A percentile compares a stretch with the other conserved stretches of the same genome.
Evolutionary conservation across 2,329 filamentous ascomycete genomes (phyloP).

Genomic region (Fusarium xyrophilum): DNA sequence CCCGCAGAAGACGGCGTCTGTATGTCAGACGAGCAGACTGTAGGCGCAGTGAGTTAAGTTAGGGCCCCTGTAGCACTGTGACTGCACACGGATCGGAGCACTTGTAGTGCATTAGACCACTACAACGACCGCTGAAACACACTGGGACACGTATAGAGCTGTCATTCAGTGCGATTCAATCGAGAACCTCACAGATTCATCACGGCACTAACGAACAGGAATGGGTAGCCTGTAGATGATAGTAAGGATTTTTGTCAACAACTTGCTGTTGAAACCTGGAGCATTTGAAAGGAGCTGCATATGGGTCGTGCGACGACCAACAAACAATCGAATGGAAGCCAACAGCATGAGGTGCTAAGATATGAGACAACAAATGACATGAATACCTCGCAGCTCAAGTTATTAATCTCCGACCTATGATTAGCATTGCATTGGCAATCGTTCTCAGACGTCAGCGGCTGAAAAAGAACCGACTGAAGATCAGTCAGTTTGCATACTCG

Average conservation of each 20-base stretch:
- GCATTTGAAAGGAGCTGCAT: fast-evolving
- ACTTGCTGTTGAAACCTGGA: neutral
- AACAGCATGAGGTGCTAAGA: neutral
- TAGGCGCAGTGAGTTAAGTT: no score
- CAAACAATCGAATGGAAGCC: neutral
- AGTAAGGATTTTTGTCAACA: no score
- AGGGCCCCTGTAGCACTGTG: no score
- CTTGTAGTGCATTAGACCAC: no score
- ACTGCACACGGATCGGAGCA: no score
- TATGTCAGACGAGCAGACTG: no score
- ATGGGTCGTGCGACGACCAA: neutral
- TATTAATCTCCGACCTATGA: neutral
- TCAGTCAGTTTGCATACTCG: neutral
- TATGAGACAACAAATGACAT: fast-evolving
- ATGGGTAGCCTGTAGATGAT: fast-evolving
- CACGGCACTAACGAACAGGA: fast-evolving
- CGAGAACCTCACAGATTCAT: no score
- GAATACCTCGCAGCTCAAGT: neutral
- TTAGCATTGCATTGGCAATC: neutral
- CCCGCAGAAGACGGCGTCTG: no score
- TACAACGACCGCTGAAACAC: no score
- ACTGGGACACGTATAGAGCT: no score
- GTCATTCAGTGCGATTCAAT: no score
- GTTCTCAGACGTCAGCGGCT: neutral
- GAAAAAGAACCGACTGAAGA: neutral